Base-by-base conservation (phyloP, 495 filamentous ascomycete genomes). In the Chaetomium cochliodes region DNA sequence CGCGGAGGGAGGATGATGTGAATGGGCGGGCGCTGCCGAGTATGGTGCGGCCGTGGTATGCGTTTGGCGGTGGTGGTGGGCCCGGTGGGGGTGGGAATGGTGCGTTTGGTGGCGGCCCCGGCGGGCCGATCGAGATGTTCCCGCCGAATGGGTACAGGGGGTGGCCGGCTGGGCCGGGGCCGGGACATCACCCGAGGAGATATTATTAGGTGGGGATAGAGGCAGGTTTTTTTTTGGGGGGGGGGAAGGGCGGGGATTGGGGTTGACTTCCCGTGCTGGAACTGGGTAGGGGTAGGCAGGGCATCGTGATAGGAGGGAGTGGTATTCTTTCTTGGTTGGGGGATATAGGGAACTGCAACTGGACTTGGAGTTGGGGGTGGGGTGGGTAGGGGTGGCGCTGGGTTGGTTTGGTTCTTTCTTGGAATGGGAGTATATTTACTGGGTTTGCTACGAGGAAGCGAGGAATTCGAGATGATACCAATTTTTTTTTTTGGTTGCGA, bases 1-100 rank as follows among this genome's bases (percentile, higher is more conserved):
- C 67, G 13, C 59, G 79, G n/a, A 63, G 77, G 23, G 78, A 78
- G 64, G 76, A 78, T 22, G 79, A 80, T 49, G 62, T 69, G 9
- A 58, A 69, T 37, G 73, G 74, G 13, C 22, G 68, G 0, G 11
- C 53, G 25, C 62, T 80, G 47, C 78, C 78, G 2, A 76, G 77
- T 16, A 80, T 80, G 78, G 77, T 78, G 41, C 64, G 73, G 22
- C 69, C 75, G 15, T 60, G 65, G 54, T 56, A 54, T 11, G 20
- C 49, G 22, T 50, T 8, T 60, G 47, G 46, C 0, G 44, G 46
- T 2, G 28, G 26, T 23, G 16, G 15, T 26, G 57, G 26, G 0
- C 9, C 8, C 2, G 11, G 3, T 1, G 41, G 41, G 13, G 18
- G 18, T 5, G 41, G 41, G 41, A 44, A 44, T 18, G 41, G 41